These are phyloP conservation scores for Cyberlindnera sargentensis DNA, from an alignment of 805 yeast genomes.

Conservation along the genomic window DNA sequence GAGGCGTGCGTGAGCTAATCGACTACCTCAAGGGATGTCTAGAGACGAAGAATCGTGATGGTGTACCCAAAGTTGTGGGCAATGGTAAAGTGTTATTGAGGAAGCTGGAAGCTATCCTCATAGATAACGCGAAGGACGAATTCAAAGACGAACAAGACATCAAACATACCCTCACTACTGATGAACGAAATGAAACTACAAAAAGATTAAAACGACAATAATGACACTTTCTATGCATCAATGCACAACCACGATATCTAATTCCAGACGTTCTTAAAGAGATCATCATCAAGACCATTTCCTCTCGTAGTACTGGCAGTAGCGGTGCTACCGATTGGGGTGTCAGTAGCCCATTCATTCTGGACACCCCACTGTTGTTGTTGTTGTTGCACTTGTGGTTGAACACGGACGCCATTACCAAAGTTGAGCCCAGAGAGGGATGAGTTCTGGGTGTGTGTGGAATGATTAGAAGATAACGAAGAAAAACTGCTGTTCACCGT, in stretches of 20 bases:
- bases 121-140: neutral
- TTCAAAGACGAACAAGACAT: neutral
- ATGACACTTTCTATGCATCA: neutral
- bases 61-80: conserved; percentile 11
- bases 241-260: conserved; percentile 15
- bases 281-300: conserved; percentile 42
- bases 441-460: conserved; percentile 2
- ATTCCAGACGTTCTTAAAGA: conserved; percentile 66
- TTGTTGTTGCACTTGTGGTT: neutral
- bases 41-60: conserved; percentile 4
- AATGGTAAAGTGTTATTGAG: neutral
- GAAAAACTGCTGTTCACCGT: neutral
- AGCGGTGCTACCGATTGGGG: conserved; percentile 1
- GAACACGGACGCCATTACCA: neutral
- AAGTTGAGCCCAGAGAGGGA: neutral
- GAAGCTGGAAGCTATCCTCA: neutral
- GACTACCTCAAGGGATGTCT: conserved; percentile 4
- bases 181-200: neutral
- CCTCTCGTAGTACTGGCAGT: conserved; percentile 1
- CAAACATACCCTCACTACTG: neutral
- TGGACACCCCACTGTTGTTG: conserved; percentile 1
- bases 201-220: neutral
- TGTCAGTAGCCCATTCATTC: conserved; percentile 6
- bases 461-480: conserved; percentile 3
- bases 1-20: conserved; percentile 4